Percentiles rank a stretch among this genome's conserved stretches.
phyloP scores from a whole-genome alignment of 345 rosid genomes.

The Litchi chinensis region DNA sequence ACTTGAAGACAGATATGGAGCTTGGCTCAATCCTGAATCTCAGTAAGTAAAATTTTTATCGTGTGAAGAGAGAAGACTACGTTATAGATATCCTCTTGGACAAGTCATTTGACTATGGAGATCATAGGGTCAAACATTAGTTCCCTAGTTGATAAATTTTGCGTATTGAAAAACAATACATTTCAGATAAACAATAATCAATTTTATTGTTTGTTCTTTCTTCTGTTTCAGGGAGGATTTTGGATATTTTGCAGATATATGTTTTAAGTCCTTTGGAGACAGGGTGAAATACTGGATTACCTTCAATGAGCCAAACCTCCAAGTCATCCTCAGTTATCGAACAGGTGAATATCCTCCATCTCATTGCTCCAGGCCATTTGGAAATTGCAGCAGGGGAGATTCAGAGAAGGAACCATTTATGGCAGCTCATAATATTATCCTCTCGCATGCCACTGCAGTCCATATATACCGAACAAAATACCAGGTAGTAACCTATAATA shows the following conservation, averaged over 20 bases:
- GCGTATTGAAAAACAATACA: background rate
- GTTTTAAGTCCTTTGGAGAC: slow-evolving; percentile 67
- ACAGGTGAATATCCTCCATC: slow-evolving; percentile 46
- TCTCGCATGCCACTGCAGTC: slow-evolving; percentile 37
- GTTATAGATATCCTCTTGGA: background rate
- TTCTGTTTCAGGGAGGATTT: slow-evolving; percentile 49
- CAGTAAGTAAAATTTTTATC: slow-evolving; percentile 41
- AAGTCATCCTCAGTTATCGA: slow-evolving; percentile 32
- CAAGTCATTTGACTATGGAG: background rate
- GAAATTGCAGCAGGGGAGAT: slow-evolving; percentile 60
- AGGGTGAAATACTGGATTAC: slow-evolving; percentile 63
- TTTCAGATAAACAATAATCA: background rate
- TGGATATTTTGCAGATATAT: slow-evolving; percentile 48
- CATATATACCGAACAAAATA: slow-evolving; percentile 28
- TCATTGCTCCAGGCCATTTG: slow-evolving; percentile 48
- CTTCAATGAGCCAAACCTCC: slow-evolving; percentile 62
- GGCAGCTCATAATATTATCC: slow-evolving; percentile 53
- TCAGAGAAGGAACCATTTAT: slow-evolving; percentile 55
- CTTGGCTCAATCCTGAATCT: slow-evolving; percentile 71
- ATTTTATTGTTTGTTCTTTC: background rate
- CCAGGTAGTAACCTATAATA: slow-evolving; percentile 18
- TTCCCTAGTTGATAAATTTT: background rate
- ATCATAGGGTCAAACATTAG: background rate
- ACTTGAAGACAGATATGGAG: slow-evolving; percentile 64
- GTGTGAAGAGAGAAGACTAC: background rate